Base-by-base conservation (phyloP, 1,284 basidiomycete genomes). In the Boletus semigastroideus region DNA sequence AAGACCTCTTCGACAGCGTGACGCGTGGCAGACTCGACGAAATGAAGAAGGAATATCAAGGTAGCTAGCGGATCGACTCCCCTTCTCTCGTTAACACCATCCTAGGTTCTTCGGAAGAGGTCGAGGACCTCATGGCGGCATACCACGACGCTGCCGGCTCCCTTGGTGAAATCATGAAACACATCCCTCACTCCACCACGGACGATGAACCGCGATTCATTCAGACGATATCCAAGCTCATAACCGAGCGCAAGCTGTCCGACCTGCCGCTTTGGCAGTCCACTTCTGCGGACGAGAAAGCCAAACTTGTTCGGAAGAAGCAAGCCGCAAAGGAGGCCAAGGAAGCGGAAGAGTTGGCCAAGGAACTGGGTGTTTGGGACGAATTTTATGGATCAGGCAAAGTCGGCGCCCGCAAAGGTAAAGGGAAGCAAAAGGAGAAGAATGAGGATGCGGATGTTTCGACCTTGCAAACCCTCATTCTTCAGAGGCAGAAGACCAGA, bases 361-460 rank as follows among this genome's bases (percentile, higher is more conserved):
- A 86, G 62, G 92, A 94, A 60, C 73, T 98, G 16, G 94, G 93
- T 12, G 90, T 97, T 9, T 94, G 92, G 88, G 94, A 97, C 53
- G 93, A 97, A 67, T 95, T 98, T 63, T 97, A 91, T 65, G 94
- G 92, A 2, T 83, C 74, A 54, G 92, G 89, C 5, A 88, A 87
- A 71, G 74, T 80, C 17, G 84, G 85, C 14, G 74, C 81, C 42
- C 77, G 84, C 53, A 83, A 82, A 62, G 73, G 73, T 40, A 84
- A 83, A 52, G 78, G 74, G 2, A 87, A 85, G 57, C 78, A 69
- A 7, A 81, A 80, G 57, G 78, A 69, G 12, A 80, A 80, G 55
- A 72, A 65, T 31, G 79, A 69, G 3, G 78, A 76, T 2, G 82
- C 79, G 41, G 87, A 89, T 58, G 75, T 83, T 46, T 87, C 85